Percentiles rank a stretch among this genome's conserved stretches.
phyloP scores from a whole-genome alignment of 345 rosid species.

The Euphorbia peplus region DNA sequence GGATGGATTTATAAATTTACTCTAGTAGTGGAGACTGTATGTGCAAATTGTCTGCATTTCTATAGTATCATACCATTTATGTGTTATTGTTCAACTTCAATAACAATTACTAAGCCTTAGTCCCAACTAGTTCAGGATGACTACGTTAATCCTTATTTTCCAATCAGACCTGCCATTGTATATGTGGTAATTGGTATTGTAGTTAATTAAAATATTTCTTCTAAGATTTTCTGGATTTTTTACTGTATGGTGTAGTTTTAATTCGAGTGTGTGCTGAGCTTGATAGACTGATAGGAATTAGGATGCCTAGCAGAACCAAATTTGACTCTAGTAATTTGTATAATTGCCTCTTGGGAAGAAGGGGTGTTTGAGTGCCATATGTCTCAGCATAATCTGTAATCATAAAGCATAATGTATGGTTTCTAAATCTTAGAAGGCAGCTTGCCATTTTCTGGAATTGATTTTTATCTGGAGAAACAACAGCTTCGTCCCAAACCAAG shows the following conservation, averaged over 20 bases:
- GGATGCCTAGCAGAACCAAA: neutral
- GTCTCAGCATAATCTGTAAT: neutral
- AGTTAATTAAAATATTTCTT: conserved; percentile 1
- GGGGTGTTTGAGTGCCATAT: no score
- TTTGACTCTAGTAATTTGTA: neutral
- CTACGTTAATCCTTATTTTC: neutral
- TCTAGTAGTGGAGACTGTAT: neutral
- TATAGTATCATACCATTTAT: neutral
- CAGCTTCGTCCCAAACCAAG: neutral
- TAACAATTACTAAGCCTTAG: neutral
- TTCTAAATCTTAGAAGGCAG: neutral
- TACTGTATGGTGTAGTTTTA: neutral
- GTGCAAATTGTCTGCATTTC: neutral
- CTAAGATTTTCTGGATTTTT: neutral
- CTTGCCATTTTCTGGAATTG: neutral
- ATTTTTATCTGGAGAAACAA: neutral
- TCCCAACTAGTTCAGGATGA: neutral
- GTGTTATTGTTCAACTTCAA: neutral
- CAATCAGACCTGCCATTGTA: neutral
- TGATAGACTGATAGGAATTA: neutral
- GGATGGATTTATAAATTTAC: neutral
- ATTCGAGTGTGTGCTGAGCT: neutral
- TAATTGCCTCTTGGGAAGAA: neutral
- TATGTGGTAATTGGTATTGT: neutral
- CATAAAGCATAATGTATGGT: neutral